phyloP scores from a whole-genome alignment of 2,329 filamentous ascomycete species.

The Diaporthe humulicola region DNA sequence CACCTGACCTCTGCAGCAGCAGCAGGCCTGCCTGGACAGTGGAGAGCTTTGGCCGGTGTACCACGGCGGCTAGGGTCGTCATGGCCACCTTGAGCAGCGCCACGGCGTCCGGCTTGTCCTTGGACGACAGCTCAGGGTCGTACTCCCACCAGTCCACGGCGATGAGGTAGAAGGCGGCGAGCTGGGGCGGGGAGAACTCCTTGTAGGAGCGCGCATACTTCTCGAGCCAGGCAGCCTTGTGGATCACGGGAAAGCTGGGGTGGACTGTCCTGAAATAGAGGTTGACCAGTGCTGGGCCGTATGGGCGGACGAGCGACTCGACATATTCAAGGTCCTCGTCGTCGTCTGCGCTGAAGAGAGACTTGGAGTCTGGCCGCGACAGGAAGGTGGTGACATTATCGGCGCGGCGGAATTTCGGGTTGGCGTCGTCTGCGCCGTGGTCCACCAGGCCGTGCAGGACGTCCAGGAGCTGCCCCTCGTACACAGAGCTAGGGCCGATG shows the following conservation, averaged over 20 bases:
- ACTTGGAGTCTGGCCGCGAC: constrained; percentile 42
- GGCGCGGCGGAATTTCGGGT: constrained; percentile 45
- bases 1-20: constrained; percentile 63
- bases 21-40: constrained; percentile 68
- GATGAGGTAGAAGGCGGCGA: constrained; percentile 73
- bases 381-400: constrained; percentile 43
- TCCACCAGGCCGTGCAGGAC: constrained; percentile 40
- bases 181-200: constrained; percentile 70
- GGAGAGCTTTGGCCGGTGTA: constrained; percentile 67
- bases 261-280: constrained; percentile 76
- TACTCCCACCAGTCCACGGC: constrained; percentile 73
- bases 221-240: constrained; percentile 73
- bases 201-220: constrained; percentile 70
- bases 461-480: constrained; percentile 45
- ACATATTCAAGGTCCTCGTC: constrained; percentile 75
- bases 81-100: constrained; percentile 51
- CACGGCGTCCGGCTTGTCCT: constrained; percentile 55
- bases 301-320: constrained; percentile 72
- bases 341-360: constrained; percentile 57
- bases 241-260: constrained; percentile 69
- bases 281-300: constrained; percentile 74
- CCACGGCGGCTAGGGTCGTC: constrained; percentile 60
- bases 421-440: constrained; percentile 38
- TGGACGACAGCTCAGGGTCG: constrained; percentile 63
- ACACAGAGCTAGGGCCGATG: constrained; percentile 44